A percentile compares a stretch with the other conserved stretches of the same genome.
These are phyloP conservation scores for Stagonosporopsis vannaccii DNA, from an alignment of 2,329 filamentous ascomycete species.

Conservation along the genomic window DNA sequence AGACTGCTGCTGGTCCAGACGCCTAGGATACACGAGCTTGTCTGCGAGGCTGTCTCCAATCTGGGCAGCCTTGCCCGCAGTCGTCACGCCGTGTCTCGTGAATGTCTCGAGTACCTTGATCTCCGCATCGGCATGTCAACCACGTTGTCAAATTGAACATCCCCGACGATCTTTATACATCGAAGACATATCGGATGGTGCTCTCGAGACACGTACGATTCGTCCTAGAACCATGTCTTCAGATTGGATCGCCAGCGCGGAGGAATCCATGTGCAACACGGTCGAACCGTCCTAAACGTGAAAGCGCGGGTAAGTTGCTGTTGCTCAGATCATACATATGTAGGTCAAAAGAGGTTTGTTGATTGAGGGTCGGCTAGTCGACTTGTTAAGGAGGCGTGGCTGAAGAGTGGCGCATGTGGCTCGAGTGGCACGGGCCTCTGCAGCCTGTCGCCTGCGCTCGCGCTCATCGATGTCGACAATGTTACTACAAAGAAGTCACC, in stretches of 20 bases:
- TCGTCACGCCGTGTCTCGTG: conserved; percentile 21
- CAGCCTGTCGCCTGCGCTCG: too few species aligned
- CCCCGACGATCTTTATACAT: background rate
- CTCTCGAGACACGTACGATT: conserved; percentile 5
- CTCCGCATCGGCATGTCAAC: background rate
- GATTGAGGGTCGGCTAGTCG: background rate
- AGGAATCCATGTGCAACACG: background rate
- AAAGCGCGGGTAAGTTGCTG: background rate
- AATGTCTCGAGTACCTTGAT: conserved; percentile 17
- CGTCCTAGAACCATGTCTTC: background rate
- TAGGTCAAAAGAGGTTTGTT: background rate
- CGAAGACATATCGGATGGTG: background rate
- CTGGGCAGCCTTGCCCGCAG: conserved; percentile 3
- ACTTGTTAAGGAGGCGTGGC: conserved; percentile 1
- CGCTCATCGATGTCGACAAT: conserved; percentile 4
- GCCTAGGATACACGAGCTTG: background rate
- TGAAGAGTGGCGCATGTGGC: conserved; percentile 21
- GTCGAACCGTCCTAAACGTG: background rate
- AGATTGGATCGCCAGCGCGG: background rate
- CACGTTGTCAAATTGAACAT: background rate
- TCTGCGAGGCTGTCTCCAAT: conserved; percentile 3
- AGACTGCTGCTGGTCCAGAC: background rate
- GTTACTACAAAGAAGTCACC: conserved; percentile 33
- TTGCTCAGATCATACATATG: background rate
- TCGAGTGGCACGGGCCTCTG: conserved; percentile 5